Evolutionary conservation across 305 asterid species (phyloP), one percentile per base, ranked within the genome.

Genomic region (Solanum hybrid): DNA sequence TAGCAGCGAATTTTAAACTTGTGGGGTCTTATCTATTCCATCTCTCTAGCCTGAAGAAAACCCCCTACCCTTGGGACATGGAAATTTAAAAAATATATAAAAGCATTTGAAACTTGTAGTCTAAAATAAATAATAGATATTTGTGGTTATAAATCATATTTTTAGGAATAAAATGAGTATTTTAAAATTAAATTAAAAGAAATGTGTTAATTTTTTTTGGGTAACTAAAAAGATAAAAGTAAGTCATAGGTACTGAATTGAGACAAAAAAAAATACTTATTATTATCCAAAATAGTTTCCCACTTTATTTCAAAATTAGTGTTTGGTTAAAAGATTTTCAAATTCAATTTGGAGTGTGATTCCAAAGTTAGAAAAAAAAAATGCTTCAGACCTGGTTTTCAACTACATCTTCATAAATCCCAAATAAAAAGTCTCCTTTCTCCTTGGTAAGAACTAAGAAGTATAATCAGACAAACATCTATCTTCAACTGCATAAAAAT

Each of bases 21-120:
- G 61, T 42, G 61, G 3, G 2, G 1, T 0, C 3, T 3, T 42
- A 13, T 42, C 61, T 42, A 42, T 42, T 42, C 2, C 7, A 42
- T 42, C 6, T 42, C 20, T 4, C 8, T 46, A 5, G 7, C 20
- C 61, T 1, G 1, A 5, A 46, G 22, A 39, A 51, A 51, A 16
- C 0, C 22, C 64, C 22, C 22, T 51, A 5, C n/a, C n/a, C 1
- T 51, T 14, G 8, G 8, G 10, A 18, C n/a, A 18, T 51, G 67
- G 22, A 28, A 28, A 18, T 51, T 51, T 51, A 2, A 51, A n/a
- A n/a, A n/a, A n/a, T n/a, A n/a, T n/a, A n/a, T n/a, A n/a, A n/a
- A n/a, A n/a, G n/a, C n/a, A n/a, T 5, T 51, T 51, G 0, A 51
- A 51, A 51, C 4, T 51, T 16, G 0, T 51, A 0, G 0, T 51